phyloP scores from a whole-genome alignment of 768 basidiomycete genomes.

The Pleurotus eryngii region DNA sequence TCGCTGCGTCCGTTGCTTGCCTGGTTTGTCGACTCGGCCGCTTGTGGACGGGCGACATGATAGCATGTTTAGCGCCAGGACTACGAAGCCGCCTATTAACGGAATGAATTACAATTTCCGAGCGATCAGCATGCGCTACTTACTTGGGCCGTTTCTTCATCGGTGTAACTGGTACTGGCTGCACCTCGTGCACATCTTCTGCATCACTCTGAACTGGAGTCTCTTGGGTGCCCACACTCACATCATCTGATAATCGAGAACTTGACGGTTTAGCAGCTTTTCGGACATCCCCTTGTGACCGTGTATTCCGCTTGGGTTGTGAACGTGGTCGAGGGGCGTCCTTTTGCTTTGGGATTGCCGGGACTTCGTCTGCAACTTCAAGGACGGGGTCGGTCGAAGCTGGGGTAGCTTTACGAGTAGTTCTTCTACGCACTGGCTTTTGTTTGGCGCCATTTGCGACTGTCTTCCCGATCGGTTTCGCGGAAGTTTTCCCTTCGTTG shows the following conservation, averaged over 20 bases:
- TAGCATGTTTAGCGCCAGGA: neutral
- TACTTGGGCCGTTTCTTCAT: slow-evolving; percentile 9
- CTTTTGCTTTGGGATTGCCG: too few species aligned
- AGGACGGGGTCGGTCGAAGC: too few species aligned
- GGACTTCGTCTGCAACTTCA: too few species aligned
- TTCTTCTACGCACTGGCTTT: too few species aligned
- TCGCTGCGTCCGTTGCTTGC: too few species aligned
- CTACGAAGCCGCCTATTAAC: neutral
- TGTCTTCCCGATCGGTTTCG: too few species aligned
- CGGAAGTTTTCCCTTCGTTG: too few species aligned
- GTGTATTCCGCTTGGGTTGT: neutral
- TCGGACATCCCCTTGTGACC: neutral
- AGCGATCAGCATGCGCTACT: neutral
- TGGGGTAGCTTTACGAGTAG: too few species aligned
- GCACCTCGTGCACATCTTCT: neutral
- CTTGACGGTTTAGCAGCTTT: too few species aligned
- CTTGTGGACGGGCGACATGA: neutral
- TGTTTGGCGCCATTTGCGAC: too few species aligned
- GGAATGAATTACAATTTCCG: neutral
- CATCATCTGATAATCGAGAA: too few species aligned
- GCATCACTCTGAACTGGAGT: neutral
- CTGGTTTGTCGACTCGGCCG: neutral
- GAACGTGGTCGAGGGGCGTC: too few species aligned
- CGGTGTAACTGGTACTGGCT: neutral
- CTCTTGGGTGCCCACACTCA: neutral